Percentiles rank a stretch among this genome's conserved stretches.
Conservation (phyloP, 345 rosid genomes). For the Citrus glauca region DNA sequence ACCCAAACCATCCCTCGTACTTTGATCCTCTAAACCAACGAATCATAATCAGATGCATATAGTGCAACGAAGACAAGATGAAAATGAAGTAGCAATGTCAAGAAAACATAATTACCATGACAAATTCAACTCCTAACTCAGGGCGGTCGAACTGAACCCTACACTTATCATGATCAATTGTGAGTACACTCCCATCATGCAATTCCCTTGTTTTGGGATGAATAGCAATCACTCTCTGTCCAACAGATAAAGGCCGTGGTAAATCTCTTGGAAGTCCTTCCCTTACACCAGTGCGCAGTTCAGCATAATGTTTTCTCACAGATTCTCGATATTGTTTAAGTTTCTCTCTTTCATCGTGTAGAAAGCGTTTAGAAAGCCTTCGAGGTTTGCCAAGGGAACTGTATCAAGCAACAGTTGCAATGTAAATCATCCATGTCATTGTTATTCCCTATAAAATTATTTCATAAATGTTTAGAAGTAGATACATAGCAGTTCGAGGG, state of each 20-base stretch:
- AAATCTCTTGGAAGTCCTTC: constrained; percentile 96
- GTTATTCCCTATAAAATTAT: neutral
- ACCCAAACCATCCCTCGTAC: neutral
- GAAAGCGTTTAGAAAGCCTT: constrained; percentile 83
- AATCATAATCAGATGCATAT: neutral
- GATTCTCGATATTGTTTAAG: constrained; percentile 87
- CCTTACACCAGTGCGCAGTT: constrained; percentile 67
- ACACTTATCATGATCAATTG: constrained; percentile 78
- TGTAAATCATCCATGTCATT: constrained; percentile 6
- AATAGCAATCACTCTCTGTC: constrained; percentile 78
- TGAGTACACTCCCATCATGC: constrained; percentile 87
- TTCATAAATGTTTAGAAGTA: neutral
- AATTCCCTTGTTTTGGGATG: constrained; percentile 89
- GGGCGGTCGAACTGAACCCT: constrained; percentile 77
- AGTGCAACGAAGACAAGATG: neutral
- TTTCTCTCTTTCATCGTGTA: constrained; percentile 79
- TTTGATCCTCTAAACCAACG: neutral
- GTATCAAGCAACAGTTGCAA: constrained; percentile 25
- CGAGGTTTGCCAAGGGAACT: constrained; percentile 99
- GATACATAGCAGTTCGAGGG: neutral
- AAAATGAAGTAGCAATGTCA: neutral
- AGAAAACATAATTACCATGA: constrained; percentile 50
- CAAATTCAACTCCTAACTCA: constrained; percentile 87
- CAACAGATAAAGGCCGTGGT: constrained; percentile 84
- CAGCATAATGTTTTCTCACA: constrained; percentile 78